phyloP scores from a whole-genome alignment of 164 flowering plant species.

The Cinnamomum chago region DNA sequence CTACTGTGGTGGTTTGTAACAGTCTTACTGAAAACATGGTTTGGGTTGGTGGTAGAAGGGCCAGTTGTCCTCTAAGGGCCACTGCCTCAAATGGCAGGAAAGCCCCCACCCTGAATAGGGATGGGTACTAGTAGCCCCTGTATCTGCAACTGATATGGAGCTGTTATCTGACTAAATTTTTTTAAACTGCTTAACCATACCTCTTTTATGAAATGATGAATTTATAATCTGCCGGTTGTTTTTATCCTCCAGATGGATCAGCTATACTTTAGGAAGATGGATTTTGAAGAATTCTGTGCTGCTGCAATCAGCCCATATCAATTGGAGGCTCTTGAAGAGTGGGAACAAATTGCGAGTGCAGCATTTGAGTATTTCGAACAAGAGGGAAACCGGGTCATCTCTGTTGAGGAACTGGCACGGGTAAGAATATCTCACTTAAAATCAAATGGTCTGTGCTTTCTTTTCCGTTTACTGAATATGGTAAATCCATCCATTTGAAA shows the following conservation, averaged over 20 bases:
- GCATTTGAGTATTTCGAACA: constrained; percentile 77
- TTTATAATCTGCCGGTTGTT: neutral
- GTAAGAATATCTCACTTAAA: constrained; percentile 30
- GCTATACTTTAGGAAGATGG: constrained; percentile 54
- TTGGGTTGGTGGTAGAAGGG: neutral
- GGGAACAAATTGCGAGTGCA: constrained; percentile 69
- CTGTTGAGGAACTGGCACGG: constrained; percentile 76
- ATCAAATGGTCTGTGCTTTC: neutral
- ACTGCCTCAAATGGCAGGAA: too few relatives aligned
- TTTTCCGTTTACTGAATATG: neutral
- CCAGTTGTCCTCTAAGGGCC: neutral
- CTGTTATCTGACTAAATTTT: neutral
- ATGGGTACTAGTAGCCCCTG: too few relatives aligned
- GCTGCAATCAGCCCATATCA: constrained; percentile 89
- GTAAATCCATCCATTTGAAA: too few relatives aligned
- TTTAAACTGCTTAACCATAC: too few relatives aligned
- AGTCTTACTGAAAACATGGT: neutral
- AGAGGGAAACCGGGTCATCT: constrained; percentile 71
- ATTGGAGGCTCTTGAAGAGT: constrained; percentile 78
- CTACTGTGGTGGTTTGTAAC: neutral
- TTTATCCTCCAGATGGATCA: constrained; percentile 63
- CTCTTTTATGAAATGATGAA: too few relatives aligned
- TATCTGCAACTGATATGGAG: too few relatives aligned
- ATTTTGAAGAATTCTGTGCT: constrained; percentile 90
- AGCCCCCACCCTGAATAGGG: too few relatives aligned